Evolutionary conservation across 805 yeast genomes (phyloP).

Genomic region (Metahyphopichia silvanorum): DNA sequence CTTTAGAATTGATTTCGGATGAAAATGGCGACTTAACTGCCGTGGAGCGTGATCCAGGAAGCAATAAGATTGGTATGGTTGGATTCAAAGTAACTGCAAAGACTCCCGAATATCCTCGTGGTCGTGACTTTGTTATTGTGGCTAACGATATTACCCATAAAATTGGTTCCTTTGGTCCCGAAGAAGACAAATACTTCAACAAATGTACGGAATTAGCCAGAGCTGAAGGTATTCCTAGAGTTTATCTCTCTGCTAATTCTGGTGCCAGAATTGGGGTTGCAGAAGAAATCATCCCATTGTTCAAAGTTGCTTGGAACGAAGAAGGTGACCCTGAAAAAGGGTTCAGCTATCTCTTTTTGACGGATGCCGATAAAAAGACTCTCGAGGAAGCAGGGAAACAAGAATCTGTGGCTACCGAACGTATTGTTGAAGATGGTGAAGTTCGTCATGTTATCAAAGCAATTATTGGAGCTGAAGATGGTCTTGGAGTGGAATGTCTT

Average conservation of each 20-base stretch:
- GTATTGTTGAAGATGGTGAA: slow-evolving; percentile 80
- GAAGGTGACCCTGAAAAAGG: slow-evolving; percentile 76
- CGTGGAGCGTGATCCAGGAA: slow-evolving; percentile 93
- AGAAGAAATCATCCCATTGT: slow-evolving; percentile 86
- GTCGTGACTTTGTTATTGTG: slow-evolving; percentile 87
- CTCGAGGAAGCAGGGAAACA: slow-evolving; percentile 59
- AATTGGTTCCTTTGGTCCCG: slow-evolving; percentile 98
- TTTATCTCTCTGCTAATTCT: slow-evolving; percentile 95
- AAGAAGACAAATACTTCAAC: slow-evolving; percentile 88
- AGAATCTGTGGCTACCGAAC: slow-evolving; percentile 68
- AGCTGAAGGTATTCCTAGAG: slow-evolving; percentile 88
- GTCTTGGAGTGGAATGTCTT: slow-evolving; percentile 97
- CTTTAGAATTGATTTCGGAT: slow-evolving; percentile 86
- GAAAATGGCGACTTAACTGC: slow-evolving; percentile 73
- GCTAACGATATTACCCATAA: slow-evolving; percentile 97
- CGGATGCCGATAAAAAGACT: slow-evolving; percentile 58
- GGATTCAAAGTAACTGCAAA: slow-evolving; percentile 88
- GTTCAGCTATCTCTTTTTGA: slow-evolving; percentile 81
- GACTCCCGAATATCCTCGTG: slow-evolving; percentile 96
- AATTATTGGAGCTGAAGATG: slow-evolving; percentile 91
- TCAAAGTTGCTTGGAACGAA: slow-evolving; percentile 91
- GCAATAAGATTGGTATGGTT: slow-evolving; percentile 95
- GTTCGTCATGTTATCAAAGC: slow-evolving; percentile 78
- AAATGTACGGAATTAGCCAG: slow-evolving; percentile 91
- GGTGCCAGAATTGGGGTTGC: slow-evolving; percentile 99